Conservation (phyloP, 2,329 filamentous ascomycete genomes). For the Neocatenulostroma microsporum region DNA sequence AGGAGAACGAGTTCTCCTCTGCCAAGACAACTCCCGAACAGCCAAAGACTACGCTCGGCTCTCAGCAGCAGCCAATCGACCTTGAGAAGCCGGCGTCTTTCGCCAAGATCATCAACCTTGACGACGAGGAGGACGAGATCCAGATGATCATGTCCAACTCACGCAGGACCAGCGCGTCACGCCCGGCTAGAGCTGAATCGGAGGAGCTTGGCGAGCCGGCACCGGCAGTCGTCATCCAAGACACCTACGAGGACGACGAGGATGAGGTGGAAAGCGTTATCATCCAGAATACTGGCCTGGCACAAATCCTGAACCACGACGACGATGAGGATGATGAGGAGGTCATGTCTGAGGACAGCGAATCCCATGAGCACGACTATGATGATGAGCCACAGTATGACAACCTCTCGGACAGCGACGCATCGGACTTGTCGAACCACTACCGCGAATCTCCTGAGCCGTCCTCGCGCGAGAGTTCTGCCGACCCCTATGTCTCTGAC, state of each 20-base stretch:
- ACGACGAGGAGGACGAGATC: conserved; percentile 13
- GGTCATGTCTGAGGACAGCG: conserved; percentile 4
- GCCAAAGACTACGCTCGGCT: conserved; percentile 14
- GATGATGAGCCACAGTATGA: conserved; percentile 13
- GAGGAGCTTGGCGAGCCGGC: neutral
- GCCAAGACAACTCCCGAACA: conserved; percentile 25
- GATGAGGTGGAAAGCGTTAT: conserved; percentile 4
- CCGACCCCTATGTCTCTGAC: conserved; percentile 1
- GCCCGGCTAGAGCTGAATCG: neutral
- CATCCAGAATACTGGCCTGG: neutral
- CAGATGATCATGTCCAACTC: neutral
- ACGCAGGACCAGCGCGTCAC: neutral
- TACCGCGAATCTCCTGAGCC: neutral
- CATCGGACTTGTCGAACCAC: conserved; percentile 3
- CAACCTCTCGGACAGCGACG: conserved; percentile 6
- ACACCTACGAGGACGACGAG: conserved; percentile 10
- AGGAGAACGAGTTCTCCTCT: conserved; percentile 13
- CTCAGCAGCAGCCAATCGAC: conserved; percentile 19
- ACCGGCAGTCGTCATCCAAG: conserved; percentile 6
- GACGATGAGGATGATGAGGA: conserved; percentile 10
- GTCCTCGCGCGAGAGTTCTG: neutral
- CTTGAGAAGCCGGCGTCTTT: conserved; percentile 6
- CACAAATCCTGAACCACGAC: neutral
- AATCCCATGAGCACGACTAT: conserved; percentile 7
- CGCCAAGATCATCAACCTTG: conserved; percentile 11